Evolutionary conservation across 495 filamentous ascomycete species (phyloP), one percentile per base, ranked within the genome.

Genomic region (Diplogelasinospora grovesii): DNA sequence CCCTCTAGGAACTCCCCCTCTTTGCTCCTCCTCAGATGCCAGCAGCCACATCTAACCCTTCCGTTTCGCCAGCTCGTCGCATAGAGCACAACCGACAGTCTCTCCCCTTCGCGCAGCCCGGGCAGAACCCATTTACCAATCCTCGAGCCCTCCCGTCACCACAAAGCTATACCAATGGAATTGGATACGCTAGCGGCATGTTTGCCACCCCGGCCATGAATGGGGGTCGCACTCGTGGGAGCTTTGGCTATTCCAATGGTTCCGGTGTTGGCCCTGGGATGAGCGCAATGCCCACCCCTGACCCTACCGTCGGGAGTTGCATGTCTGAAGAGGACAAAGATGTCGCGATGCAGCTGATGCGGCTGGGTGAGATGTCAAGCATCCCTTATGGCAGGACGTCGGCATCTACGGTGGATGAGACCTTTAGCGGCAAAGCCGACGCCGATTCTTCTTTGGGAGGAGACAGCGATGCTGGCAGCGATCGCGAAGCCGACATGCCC

Each of bases 271-370:
- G 50, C 43, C 27, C 70, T 59, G 38, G 56, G 44, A 22, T 40
- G 38, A 79, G 76, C n/a, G 74, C 87, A 48, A 68, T 95, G 42
- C 89, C 88, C 6, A 97, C 93, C 3, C 93, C 92, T 4, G 90
- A 95, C 45, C 89, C 89, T 8, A 97, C 93, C 10, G 83, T 94
- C 44, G 83, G 85, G 24, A 96, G 89, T 66, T 90, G 83, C 52
- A 89, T 96, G 56, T 97, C 90, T 3, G 92, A 98, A 58, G 92
- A 98, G 58, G 92, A 98, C 58, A 92, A 97, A 56, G 93, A 98
- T 64, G 92, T 95, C 51, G 92, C 92, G 34, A 78, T 95, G 56
- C 89, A 96, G 60, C 72, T 98, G 48, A 96, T 98, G 77, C 82
- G 87, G 45, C 72, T 98, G 37, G 88, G 90, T n/a, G 86, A 93